These are phyloP conservation scores for Eutypa lata DNA, from an alignment of 2,329 filamentous ascomycete genomes.

Conservation along the genomic window DNA sequence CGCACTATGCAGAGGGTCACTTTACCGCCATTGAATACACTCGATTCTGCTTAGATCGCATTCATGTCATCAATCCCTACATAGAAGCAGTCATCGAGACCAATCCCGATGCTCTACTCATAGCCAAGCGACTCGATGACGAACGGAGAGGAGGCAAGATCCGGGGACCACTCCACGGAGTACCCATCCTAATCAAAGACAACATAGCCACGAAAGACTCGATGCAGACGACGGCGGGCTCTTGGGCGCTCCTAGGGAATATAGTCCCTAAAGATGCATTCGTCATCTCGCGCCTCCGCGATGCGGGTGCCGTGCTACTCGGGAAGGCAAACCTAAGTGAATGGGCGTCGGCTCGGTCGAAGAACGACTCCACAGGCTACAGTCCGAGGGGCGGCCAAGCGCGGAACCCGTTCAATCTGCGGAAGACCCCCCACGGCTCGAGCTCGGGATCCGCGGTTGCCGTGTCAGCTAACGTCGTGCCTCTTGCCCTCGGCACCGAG, in stretches of 20 bases:
- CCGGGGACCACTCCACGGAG: slow-evolving; percentile 54
- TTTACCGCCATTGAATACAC: not conserved
- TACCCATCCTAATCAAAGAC: slow-evolving; percentile 65
- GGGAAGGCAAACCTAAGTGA: slow-evolving; percentile 65
- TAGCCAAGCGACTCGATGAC: slow-evolving; percentile 34
- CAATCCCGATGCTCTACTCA: slow-evolving; percentile 35
- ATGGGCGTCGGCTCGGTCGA: slow-evolving; percentile 61
- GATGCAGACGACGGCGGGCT: slow-evolving; percentile 64
- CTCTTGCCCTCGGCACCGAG: slow-evolving; percentile 58
- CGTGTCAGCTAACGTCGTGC: slow-evolving; percentile 55
- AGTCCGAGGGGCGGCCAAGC: slow-evolving; percentile 62
- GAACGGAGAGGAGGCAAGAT: slow-evolving; percentile 17
- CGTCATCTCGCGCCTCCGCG: slow-evolving; percentile 56
- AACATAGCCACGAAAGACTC: slow-evolving; percentile 62
- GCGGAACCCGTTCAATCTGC: slow-evolving; percentile 56
- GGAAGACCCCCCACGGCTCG: slow-evolving; percentile 60
- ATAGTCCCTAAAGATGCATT: slow-evolving; percentile 55
- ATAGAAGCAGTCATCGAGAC: slow-evolving; percentile 32
- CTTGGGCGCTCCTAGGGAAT: slow-evolving; percentile 59
- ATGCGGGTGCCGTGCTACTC: slow-evolving; percentile 60
- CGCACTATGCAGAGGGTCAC: not conserved
- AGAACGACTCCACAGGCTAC: slow-evolving; percentile 61
- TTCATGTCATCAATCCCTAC: slow-evolving; percentile 26
- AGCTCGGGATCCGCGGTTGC: slow-evolving; percentile 61
- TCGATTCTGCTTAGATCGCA: not conserved